Conservation (phyloP, 139 green algal genomes). For the Haematococcus lacustris region DNA sequence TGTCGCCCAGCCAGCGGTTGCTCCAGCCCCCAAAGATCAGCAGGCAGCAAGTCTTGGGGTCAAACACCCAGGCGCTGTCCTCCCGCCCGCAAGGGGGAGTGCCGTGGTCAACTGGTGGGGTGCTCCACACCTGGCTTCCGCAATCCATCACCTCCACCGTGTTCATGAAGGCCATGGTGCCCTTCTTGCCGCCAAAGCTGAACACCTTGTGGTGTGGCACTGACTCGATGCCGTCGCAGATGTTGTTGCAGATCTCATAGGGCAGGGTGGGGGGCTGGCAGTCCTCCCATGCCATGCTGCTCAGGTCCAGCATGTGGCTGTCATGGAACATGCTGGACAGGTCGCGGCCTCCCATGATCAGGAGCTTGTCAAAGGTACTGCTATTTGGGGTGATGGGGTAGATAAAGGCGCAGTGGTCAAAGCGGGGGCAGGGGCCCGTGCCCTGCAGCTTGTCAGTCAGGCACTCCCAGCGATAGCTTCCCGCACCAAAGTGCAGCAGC, state of each 20-base stretch:
- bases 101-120: constrained; percentile 41
- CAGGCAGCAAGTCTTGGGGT: constrained; percentile 63
- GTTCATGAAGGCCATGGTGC: constrained; percentile 68
- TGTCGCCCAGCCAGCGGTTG: constrained; percentile 79
- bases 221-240: constrained; percentile 64
- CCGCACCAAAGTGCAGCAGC: constrained; percentile 40
- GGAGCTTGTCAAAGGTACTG: constrained; percentile 57
- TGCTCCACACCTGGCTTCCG: constrained; percentile 64
- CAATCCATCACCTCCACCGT: constrained; percentile 69
- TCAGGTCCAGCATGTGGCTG: constrained; percentile 66
- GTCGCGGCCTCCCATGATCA: constrained; percentile 76
- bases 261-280: constrained; percentile 33
- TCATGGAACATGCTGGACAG: constrained; percentile 63
- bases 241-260: constrained; percentile 65
- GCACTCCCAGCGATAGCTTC: constrained; percentile 39
- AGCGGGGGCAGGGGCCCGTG: constrained; percentile 46
- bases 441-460: constrained; percentile 20
- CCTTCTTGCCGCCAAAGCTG: constrained; percentile 71
- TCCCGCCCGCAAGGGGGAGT: constrained; percentile 43
- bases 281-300: constrained; percentile 57
- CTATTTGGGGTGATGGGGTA: constrained; percentile 55
- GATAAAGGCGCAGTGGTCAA: constrained; percentile 64
- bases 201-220: constrained; percentile 85
- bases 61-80: constrained; percentile 76
- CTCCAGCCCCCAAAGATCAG: constrained; percentile 83